Percentiles rank a stretch among this genome's conserved stretches.
These are phyloP conservation scores for Hemisphaericaspora lyxosophila DNA, from an alignment of 1,139 yeast genomes.

Conservation along the genomic window DNA sequence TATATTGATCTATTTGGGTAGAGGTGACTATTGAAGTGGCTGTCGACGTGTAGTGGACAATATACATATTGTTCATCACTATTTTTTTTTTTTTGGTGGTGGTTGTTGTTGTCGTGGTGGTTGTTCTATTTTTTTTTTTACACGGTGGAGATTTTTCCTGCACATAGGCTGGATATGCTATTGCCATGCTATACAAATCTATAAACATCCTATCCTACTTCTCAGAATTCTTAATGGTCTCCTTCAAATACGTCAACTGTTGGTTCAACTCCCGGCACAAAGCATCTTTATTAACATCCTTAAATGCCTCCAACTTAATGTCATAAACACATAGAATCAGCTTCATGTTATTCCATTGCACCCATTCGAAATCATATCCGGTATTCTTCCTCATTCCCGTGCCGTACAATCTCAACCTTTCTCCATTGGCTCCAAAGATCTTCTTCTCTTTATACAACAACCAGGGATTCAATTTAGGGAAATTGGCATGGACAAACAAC, in stretches of 20 bases:
- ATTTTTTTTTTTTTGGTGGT: too few species aligned
- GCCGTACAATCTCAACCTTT: conserved; percentile 53
- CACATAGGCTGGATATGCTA: too few species aligned
- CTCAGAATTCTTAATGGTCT: conserved; percentile 19
- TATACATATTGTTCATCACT: too few species aligned
- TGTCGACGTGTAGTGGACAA: too few species aligned
- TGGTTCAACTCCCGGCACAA: conserved; percentile 49
- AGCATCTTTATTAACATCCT: conserved; percentile 41
- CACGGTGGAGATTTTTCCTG: too few species aligned
- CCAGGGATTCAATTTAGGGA: conserved; percentile 65
- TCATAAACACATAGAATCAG: conserved; percentile 56
- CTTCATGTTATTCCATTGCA: conserved; percentile 61
- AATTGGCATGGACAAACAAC: conserved; percentile 64
- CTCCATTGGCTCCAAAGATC: conserved; percentile 40
- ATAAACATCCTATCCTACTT: too few species aligned
- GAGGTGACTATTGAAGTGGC: too few species aligned
- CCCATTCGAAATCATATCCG: conserved; percentile 60
- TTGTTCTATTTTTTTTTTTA: too few species aligned
- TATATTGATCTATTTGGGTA: background rate
- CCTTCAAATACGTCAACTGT: conserved; percentile 44
- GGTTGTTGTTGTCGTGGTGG: too few species aligned
- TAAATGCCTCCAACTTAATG: conserved; percentile 45
- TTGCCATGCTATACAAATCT: too few species aligned
- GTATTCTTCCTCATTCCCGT: conserved; percentile 50
- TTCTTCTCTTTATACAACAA: conserved; percentile 40